These are phyloP conservation scores for Alternaria dauci DNA, from an alignment of 2,329 filamentous ascomycete species.

Conservation along the genomic window DNA sequence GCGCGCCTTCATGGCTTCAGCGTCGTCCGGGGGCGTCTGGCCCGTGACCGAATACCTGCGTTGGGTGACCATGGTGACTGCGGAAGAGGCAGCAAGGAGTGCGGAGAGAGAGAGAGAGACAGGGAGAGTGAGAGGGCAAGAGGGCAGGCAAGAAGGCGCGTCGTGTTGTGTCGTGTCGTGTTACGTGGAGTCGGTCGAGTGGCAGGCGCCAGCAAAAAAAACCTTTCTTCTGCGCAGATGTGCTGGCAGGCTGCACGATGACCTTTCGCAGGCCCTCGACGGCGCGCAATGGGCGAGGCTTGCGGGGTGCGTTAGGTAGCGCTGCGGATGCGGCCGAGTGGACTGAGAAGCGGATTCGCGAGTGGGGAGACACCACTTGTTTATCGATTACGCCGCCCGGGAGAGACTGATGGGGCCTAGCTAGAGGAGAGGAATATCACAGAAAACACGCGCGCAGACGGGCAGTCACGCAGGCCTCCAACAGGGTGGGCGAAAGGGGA, in stretches of 20 bases:
- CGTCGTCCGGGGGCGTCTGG: constrained; percentile 47
- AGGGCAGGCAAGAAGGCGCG: constrained; percentile 6
- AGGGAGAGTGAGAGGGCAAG: background rate
- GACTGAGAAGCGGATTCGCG: constrained; percentile 15
- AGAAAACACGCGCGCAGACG: background rate
- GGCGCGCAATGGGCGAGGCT: constrained; percentile 31
- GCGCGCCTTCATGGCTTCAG: constrained; percentile 42
- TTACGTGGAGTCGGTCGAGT: constrained; percentile 20
- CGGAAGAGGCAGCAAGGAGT: background rate
- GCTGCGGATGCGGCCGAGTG: constrained; percentile 25
- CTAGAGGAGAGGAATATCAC: background rate
- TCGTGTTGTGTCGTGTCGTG: constrained; percentile 7
- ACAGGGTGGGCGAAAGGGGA: constrained; percentile 8
- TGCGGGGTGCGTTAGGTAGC: constrained; percentile 38
- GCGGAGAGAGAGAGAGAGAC: background rate
- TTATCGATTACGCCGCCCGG: constrained; percentile 33
- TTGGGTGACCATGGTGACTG: constrained; percentile 38
- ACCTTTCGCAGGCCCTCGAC: constrained; percentile 20
- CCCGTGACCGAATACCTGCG: constrained; percentile 50
- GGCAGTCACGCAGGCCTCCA: background rate
- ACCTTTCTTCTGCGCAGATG: constrained; percentile 13
- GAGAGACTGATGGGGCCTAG: constrained; percentile 1
- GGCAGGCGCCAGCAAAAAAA: constrained; percentile 22
- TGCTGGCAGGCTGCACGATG: constrained; percentile 36
- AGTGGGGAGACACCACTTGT: constrained; percentile 22